A percentile compares a stretch with the other conserved stretches of the same genome.
phyloP scores from a whole-genome alignment of 345 rosid genomes.

The Gossypium ekmanianum region DNA sequence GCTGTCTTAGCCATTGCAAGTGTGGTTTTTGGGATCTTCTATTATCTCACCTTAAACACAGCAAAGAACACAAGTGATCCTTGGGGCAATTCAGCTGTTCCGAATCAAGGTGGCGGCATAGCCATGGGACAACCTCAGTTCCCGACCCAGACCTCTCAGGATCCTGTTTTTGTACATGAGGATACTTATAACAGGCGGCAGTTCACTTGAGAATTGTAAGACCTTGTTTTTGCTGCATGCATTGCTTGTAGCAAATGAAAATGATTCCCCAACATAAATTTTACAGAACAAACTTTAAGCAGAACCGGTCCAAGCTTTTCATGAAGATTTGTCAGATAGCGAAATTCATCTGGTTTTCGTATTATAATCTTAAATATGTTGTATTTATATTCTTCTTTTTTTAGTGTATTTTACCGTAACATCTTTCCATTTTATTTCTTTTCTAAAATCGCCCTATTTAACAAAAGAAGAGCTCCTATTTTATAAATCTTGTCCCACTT shows the following conservation, averaged over 20 bases:
- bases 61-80: conserved; percentile 32
- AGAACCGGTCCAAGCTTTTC: neutral
- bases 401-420: too few species aligned
- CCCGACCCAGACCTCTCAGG: conserved; percentile 48
- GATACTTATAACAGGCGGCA: conserved; percentile 83
- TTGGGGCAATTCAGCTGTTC: conserved; percentile 26
- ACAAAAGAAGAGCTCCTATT: too few species aligned
- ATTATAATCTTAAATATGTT: too few species aligned
- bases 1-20: conserved; percentile 58
- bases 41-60: conserved; percentile 50
- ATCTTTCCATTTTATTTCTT: too few species aligned
- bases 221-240: neutral
- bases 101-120: conserved; percentile 49
- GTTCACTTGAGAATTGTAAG: conserved; percentile 38
- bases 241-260: neutral
- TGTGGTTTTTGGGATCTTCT: conserved; percentile 58
- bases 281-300: neutral
- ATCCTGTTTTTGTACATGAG: conserved; percentile 78
- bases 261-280: neutral
- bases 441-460: too few species aligned
- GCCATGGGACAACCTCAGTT: conserved; percentile 82
- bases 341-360: neutral
- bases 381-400: too few species aligned
- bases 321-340: neutral
- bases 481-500: too few species aligned